Evolutionary conservation across 179 eudicot species (phyloP).

Genomic region (Actinidia arguta): DNA sequence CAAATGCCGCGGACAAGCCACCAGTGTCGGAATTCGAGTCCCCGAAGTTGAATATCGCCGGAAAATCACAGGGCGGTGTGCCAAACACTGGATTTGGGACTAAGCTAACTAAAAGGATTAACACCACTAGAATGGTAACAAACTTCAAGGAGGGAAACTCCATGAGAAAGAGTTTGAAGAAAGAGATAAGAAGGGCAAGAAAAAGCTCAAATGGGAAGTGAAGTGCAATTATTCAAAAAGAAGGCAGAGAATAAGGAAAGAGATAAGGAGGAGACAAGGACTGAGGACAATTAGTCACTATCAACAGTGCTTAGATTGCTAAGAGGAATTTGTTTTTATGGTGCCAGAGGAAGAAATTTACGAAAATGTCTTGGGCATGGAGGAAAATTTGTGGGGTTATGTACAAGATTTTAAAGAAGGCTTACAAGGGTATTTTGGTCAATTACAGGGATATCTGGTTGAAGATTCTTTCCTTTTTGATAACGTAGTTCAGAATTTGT

Average conservation of each 20-base stretch:
- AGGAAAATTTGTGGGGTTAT: not conserved
- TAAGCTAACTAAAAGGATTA: not conserved
- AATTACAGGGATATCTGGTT: not conserved
- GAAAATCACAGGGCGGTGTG: conserved; percentile 31
- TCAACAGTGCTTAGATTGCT: not conserved
- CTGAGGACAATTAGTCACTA: not conserved
- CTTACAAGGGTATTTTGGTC: not conserved
- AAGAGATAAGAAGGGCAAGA: not conserved
- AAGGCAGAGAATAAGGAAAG: not conserved
- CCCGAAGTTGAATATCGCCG: conserved; percentile 53
- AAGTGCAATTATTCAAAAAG: not conserved
- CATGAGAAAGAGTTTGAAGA: conserved; percentile 9
- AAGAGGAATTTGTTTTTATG: not conserved
- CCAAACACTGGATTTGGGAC: conserved; percentile 11
- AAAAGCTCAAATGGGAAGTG: not conserved
- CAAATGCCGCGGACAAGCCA: conserved; percentile 46
- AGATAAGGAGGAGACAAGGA: not conserved
- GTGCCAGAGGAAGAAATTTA: too few species aligned
- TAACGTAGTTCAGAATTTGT: too few species aligned
- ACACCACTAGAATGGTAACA: not conserved
- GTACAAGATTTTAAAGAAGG: not conserved
- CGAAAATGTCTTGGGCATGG: too few species aligned
- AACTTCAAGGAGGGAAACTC: not conserved
- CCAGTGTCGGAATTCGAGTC: conserved; percentile 64
- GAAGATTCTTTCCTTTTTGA: too few species aligned